These are phyloP conservation scores for Talaromyces funiculosus DNA, from an alignment of 2,329 filamentous ascomycete genomes.

Conservation along the genomic window DNA sequence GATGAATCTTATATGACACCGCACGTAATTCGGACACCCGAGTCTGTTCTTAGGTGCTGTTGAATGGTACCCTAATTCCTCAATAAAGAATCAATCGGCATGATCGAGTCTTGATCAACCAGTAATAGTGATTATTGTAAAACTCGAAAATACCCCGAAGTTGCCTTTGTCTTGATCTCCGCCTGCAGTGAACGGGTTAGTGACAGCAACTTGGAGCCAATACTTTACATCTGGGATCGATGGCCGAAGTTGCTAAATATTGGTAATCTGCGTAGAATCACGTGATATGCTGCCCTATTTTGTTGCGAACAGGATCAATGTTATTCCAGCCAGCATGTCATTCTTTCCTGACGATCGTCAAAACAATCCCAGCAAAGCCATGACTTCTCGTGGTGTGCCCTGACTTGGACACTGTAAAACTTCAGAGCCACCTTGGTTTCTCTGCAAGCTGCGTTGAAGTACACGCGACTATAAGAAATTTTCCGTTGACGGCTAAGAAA, in stretches of 20 bases:
- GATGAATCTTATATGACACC: conserved; percentile 1
- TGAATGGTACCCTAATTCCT: background rate
- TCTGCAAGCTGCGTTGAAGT: background rate
- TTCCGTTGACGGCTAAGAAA: too few species aligned
- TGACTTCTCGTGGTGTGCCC: background rate
- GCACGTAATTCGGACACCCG: background rate
- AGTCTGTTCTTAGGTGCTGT: background rate
- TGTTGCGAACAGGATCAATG: too few species aligned
- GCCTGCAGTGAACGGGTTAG: background rate
- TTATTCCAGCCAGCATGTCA: background rate
- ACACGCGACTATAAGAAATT: too few species aligned
- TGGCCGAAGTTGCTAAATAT: too few species aligned
- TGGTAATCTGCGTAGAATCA: too few species aligned
- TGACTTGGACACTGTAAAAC: background rate
- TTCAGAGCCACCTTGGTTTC: background rate
- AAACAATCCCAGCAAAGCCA: background rate
- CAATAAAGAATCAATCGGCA: background rate
- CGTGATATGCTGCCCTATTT: too few species aligned
- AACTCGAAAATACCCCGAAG: background rate
- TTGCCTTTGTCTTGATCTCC: background rate
- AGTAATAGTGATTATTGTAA: background rate
- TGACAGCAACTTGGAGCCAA: background rate
- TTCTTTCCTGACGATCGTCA: background rate
- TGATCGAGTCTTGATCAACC: background rate
- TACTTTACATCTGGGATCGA: background rate